phyloP scores from a whole-genome alignment of 2,329 filamentous ascomycete genomes.

The Truncatella angustata region DNA sequence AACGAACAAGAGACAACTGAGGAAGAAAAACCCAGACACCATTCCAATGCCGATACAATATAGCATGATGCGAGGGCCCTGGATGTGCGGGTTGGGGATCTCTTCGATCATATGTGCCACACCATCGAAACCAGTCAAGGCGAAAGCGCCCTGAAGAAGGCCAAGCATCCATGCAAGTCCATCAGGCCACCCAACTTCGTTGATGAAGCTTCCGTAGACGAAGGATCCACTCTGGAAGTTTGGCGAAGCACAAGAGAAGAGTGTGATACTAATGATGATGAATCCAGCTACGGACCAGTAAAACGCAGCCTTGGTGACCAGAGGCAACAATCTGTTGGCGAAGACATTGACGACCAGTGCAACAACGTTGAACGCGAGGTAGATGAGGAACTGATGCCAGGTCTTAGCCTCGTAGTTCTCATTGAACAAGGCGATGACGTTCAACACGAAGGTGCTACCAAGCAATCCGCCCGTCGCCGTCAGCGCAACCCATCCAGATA shows the following conservation, averaged over 20 bases:
- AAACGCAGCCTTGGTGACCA: constrained; percentile 67
- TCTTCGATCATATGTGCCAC: constrained; percentile 57
- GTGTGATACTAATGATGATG: constrained; percentile 66
- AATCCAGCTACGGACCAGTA: constrained; percentile 71
- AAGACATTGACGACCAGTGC: constrained; percentile 67
- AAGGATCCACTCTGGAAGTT: constrained; percentile 63
- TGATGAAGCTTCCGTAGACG: constrained; percentile 68
- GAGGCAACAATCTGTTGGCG: constrained; percentile 58
- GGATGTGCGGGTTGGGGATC: constrained; percentile 45
- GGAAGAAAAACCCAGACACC: constrained; percentile 60
- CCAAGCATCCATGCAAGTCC: constrained; percentile 59
- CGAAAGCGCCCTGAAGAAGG: constrained; percentile 50
- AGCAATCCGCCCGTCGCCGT: constrained; percentile 67
- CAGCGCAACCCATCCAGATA: constrained; percentile 69
- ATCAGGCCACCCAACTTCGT: constrained; percentile 67
- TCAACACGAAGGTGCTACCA: constrained; percentile 64
- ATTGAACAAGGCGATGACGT: constrained; percentile 62
- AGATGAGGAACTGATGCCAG: constrained; percentile 75
- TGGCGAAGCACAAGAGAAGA: constrained; percentile 64
- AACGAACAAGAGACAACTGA: constrained; percentile 63
- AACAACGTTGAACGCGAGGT: constrained; percentile 60
- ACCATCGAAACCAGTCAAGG: constrained; percentile 51
- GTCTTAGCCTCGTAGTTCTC: constrained; percentile 53
- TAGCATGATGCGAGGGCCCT: constrained; percentile 33
- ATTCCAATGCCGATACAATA: constrained; percentile 62